Percentiles rank a stretch among this genome's conserved stretches.
These are phyloP conservation scores for Logfia minima DNA, from an alignment of 129 eudicot species.

Conservation along the genomic window DNA sequence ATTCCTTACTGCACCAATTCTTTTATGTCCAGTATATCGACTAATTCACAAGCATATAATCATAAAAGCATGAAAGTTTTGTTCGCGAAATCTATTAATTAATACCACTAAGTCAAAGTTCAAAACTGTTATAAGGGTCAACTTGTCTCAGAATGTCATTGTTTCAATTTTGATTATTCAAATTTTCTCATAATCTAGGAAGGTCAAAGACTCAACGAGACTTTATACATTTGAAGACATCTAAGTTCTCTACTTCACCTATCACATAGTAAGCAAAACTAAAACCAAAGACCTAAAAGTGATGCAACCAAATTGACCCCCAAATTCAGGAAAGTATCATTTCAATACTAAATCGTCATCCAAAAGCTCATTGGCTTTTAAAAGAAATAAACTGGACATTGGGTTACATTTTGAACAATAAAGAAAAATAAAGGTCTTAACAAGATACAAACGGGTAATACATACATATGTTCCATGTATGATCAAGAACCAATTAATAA, in stretches of 20 bases:
- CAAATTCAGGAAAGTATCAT: background rate
- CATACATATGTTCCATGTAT: background rate
- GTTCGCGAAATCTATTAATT: background rate
- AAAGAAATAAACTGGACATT: background rate
- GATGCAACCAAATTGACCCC: background rate
- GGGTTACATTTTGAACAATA: background rate
- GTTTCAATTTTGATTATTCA: too few species aligned
- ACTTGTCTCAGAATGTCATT: background rate
- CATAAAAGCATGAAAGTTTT: background rate
- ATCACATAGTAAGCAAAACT: background rate
- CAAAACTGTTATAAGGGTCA: background rate
- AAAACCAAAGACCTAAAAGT: background rate
- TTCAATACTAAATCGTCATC: background rate
- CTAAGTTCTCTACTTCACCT: background rate
- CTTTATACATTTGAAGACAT: background rate
- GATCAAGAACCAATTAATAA: conserved; percentile 1
- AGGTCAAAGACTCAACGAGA: background rate
- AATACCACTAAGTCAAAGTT: background rate
- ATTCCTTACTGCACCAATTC: background rate
- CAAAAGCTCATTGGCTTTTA: background rate
- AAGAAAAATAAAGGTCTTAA: background rate
- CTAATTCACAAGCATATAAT: background rate
- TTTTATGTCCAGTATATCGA: background rate
- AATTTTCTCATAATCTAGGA: background rate
- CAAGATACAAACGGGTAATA: background rate